A percentile compares a stretch with the other conserved stretches of the same genome.
phyloP scores from a whole-genome alignment of 2,329 filamentous ascomycete species.

The Fusarium abutilonis region DNA sequence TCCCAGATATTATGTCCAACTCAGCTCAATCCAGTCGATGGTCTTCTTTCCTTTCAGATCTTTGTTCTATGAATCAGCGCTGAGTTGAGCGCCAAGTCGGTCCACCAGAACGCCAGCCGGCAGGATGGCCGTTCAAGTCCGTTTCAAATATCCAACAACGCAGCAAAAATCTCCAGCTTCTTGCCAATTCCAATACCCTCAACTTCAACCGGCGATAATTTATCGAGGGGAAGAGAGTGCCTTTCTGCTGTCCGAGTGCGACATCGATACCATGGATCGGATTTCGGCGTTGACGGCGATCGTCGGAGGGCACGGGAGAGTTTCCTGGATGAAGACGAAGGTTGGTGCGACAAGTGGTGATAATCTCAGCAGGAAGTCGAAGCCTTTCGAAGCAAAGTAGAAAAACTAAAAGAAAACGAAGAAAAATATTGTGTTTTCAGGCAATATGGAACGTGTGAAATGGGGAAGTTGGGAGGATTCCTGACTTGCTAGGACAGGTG shows the following conservation, averaged over 20 bases:
- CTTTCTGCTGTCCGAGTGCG: conserved; percentile 18
- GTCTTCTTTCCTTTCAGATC: conserved; percentile 13
- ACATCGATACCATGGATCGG: conserved; percentile 28
- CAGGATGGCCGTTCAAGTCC: background rate
- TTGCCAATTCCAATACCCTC: conserved; percentile 7
- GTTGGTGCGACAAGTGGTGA: conserved; percentile 16
- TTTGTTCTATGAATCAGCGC: background rate
- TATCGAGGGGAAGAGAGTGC: conserved; percentile 13
- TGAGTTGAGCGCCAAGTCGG: conserved; percentile 2
- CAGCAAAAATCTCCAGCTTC: background rate
- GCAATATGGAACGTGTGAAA: conserved; percentile 23
- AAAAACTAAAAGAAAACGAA: conserved; percentile 20
- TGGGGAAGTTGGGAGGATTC: conserved; percentile 39
- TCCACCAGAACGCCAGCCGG: conserved; percentile 8
- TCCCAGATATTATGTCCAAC: background rate
- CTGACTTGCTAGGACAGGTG: conserved; percentile 22
- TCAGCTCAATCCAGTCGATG: background rate
- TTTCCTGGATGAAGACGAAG: conserved; percentile 11
- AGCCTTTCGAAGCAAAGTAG: conserved; percentile 2
- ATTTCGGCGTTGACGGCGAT: conserved; percentile 21
- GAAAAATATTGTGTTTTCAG: conserved; percentile 18
- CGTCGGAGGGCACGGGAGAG: conserved; percentile 21
- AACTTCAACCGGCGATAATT: conserved; percentile 9
- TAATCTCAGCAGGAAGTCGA: background rate
- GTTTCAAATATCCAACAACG: background rate